Evolutionary conservation across 2,329 filamentous ascomycete species (phyloP), one percentile per base, ranked within the genome.

Genomic region (Penicillium sp.): DNA sequence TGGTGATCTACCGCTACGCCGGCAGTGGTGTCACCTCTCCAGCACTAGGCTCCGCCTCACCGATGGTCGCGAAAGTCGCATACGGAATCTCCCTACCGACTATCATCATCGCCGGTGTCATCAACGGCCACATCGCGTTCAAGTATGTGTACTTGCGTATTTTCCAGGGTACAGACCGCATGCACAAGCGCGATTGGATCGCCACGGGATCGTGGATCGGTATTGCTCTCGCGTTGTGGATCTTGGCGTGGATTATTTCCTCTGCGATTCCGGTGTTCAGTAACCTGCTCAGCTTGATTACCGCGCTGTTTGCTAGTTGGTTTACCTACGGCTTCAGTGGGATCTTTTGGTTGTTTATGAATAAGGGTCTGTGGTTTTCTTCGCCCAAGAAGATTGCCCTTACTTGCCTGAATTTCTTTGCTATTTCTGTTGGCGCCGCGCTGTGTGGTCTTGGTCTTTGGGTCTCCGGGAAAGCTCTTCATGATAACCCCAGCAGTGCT

Each of bases 251-350:
- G 79, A 72, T 90, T 57, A 86, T 91, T 57, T 86, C 88, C 5
- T 82, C 87, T 68, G 84, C 85, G 0, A 86, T 91, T 8, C 88
- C 88, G 0, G 82, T 85, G 48, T 91, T 91, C 75, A 84, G 84
- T 67, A 79, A 84, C 46, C 75, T 91, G 9, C 75, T 91, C n/a
- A 83, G 83, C 5, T 73, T 90, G 36, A 83, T 90, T 60, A 80
- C 78, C 31, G 81, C 86, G 2, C 72, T 88, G 2, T 88, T 89
- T 58, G 84, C 82, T 21, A 84, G 81, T 53, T 89, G 87, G 87
- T 90, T 90, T 70, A 86, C 83, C 52, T 82, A 67, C 57, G 70
- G 70, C 34, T 60, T 73, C 1, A 67, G 66, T n/a, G 73, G 72
- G 9, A 68, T 75, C 29, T 74, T 76, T 60, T 75, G 73, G 72